phyloP scores from a whole-genome alignment of 2,329 filamentous ascomycete genomes.

The Rhynchosporium secalis region DNA sequence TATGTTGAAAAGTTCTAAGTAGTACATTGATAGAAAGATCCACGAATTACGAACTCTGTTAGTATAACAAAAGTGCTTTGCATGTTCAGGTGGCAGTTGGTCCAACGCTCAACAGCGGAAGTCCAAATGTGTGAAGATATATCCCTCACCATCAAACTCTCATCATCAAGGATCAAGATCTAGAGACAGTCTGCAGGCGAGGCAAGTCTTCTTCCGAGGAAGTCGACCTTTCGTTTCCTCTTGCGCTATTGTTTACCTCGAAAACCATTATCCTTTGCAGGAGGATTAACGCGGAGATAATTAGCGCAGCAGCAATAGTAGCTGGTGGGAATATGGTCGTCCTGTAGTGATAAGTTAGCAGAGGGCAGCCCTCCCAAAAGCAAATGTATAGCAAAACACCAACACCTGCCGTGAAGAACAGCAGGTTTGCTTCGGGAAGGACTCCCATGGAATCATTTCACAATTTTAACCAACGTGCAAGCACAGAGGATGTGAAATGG shows the following conservation, averaged over 20 bases:
- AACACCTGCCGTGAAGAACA: constrained; percentile 24
- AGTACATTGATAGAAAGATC: neutral
- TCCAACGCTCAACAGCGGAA: neutral
- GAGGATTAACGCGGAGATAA: constrained; percentile 85
- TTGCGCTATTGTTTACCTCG: constrained; percentile 94
- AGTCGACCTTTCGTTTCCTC: constrained; percentile 57
- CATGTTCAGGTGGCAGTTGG: no score
- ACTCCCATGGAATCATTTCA: constrained; percentile 76
- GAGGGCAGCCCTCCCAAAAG: constrained; percentile 35
- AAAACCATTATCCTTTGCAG: constrained; percentile 62
- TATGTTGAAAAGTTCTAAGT: constrained; percentile 71
- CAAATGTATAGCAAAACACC: constrained; percentile 38
- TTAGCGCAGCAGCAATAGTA: constrained; percentile 55
- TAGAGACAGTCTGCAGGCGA: constrained; percentile 81
- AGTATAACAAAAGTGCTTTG: no score
- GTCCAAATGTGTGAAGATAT: constrained; percentile 4
- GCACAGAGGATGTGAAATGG: constrained; percentile 63
- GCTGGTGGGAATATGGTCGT: constrained; percentile 15
- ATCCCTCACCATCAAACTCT: constrained; percentile 81
- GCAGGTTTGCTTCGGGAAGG: constrained; percentile 59
- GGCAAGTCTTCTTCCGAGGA: constrained; percentile 50
- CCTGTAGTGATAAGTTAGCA: constrained; percentile 31
- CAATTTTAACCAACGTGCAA: constrained; percentile 46
- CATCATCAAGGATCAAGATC: constrained; percentile 61
- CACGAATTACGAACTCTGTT: no score